phyloP scores from a whole-genome alignment of 768 basidiomycete genomes.

The Suillus clintonianus region DNA sequence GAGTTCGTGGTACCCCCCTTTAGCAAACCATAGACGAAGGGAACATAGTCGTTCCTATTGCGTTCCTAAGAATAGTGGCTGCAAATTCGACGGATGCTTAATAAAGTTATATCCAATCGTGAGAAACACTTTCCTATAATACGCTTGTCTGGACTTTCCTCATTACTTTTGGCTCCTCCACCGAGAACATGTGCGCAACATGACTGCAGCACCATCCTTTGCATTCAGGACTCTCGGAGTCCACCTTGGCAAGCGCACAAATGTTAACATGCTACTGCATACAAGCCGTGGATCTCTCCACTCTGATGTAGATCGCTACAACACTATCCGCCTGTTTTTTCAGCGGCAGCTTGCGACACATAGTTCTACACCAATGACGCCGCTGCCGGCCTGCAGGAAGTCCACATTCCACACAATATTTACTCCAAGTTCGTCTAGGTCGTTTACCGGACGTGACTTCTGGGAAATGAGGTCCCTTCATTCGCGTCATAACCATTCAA shows the following conservation, averaged over 20 bases:
- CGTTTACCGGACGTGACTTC: background rate
- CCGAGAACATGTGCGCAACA: background rate
- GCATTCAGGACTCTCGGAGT: slow-evolving; percentile 7
- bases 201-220: slow-evolving; percentile 11
- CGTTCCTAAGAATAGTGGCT: no score
- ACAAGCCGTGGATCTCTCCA: slow-evolving; percentile 21
- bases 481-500: slow-evolving; percentile 17
- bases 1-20: no score
- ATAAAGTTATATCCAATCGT: background rate
- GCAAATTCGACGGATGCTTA: no score
- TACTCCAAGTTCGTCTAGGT: background rate
- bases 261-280: slow-evolving; percentile 21
- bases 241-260: slow-evolving; percentile 3
- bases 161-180: background rate
- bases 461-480: background rate
- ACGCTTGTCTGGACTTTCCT: background rate
- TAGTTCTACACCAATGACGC: slow-evolving; percentile 5
- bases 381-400: background rate
- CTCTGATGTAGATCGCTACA: slow-evolving; percentile 56
- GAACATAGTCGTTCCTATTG: no score
- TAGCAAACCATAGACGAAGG: no score
- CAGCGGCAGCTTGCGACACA: slow-evolving; percentile 28
- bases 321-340: slow-evolving; percentile 61
- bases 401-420: background rate
- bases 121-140: background rate